These are phyloP conservation scores for Boletus sensibilis DNA, from an alignment of 768 basidiomycete genomes.

Conservation along the genomic window DNA sequence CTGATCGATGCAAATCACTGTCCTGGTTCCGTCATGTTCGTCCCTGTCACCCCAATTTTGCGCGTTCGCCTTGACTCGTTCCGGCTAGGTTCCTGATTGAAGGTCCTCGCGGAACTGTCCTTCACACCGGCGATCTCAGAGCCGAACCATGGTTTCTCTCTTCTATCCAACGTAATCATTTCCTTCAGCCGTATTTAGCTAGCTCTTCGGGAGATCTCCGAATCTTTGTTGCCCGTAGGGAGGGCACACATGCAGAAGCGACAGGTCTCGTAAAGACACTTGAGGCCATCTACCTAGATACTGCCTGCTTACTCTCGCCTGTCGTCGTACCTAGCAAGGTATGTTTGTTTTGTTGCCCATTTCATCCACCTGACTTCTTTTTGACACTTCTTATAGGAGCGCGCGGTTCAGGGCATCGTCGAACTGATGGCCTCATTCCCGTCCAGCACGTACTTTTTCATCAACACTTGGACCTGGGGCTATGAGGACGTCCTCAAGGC, in stretches of 20 bases:
- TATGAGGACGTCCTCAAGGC: conserved; percentile 90
- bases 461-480: conserved; percentile 96
- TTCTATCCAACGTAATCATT: conserved; percentile 63
- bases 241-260: conserved; percentile 24
- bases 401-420: conserved; percentile 65
- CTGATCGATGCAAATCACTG: conserved; percentile 93
- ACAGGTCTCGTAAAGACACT: conserved; percentile 45
- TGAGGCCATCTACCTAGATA: conserved; percentile 83
- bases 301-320: conserved; percentile 58
- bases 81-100: conserved; percentile 79
- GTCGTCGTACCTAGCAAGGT: conserved; percentile 63
- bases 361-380: background rate
- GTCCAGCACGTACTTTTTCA: conserved; percentile 68
- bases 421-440: conserved; percentile 71
- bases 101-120: conserved; percentile 62
- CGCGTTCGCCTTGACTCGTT: background rate
- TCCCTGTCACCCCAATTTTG: background rate
- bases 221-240: conserved; percentile 26
- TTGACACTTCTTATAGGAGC: conserved; percentile 42
- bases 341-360: background rate
- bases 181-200: conserved; percentile 68
- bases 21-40: conserved; percentile 89
- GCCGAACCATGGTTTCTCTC: conserved; percentile 83
- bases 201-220: conserved; percentile 22
- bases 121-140: conserved; percentile 93